Conservation (phyloP, 1,284 basidiomycete genomes). For the Chalciporus sp. region DNA sequence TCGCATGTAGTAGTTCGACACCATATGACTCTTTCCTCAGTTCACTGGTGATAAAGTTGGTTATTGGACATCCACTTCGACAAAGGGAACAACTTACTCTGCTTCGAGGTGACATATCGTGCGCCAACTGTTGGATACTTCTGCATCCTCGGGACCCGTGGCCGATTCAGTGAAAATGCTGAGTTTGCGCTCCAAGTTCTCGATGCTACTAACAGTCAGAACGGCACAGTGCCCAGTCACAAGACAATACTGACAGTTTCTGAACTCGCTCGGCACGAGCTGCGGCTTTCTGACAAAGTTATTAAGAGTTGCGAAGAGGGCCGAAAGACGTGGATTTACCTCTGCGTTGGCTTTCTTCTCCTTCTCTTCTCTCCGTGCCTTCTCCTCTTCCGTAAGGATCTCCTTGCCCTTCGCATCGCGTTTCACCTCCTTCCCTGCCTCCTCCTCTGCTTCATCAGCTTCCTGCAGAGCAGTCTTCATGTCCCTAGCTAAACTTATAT, state of each 20-base stretch:
- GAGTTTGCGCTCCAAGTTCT: slow-evolving; percentile 85
- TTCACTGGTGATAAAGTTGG: slow-evolving; percentile 50
- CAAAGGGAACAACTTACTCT: slow-evolving; percentile 53
- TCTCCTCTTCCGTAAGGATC: slow-evolving; percentile 82
- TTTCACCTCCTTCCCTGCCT: slow-evolving; percentile 42
- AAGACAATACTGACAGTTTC: slow-evolving; percentile 53
- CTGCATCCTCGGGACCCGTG: slow-evolving; percentile 68
- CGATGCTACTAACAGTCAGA: slow-evolving; percentile 43
- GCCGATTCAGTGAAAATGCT: slow-evolving; percentile 93
- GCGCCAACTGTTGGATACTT: slow-evolving; percentile 70
- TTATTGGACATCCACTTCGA: neutral
- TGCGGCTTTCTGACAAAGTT: slow-evolving; percentile 67
- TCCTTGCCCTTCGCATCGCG: slow-evolving; percentile 70
- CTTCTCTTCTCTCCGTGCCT: slow-evolving; percentile 78
- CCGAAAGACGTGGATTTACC: slow-evolving; percentile 40
- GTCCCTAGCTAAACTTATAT: slow-evolving; percentile 85
- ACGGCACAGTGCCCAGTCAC: neutral
- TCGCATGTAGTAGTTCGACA: slow-evolving; percentile 86
- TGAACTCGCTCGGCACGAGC: slow-evolving; percentile 79
- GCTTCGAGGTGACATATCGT: slow-evolving; percentile 84
- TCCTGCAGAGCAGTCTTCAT: slow-evolving; percentile 99
- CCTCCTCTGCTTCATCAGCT: slow-evolving; percentile 77
- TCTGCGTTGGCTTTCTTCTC: slow-evolving; percentile 69
- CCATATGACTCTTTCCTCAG: slow-evolving; percentile 93
- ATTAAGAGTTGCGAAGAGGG: slow-evolving; percentile 13